Evolutionary conservation across 257 asterid genomes (phyloP).

Genomic region (Rubia yunnanensis): DNA sequence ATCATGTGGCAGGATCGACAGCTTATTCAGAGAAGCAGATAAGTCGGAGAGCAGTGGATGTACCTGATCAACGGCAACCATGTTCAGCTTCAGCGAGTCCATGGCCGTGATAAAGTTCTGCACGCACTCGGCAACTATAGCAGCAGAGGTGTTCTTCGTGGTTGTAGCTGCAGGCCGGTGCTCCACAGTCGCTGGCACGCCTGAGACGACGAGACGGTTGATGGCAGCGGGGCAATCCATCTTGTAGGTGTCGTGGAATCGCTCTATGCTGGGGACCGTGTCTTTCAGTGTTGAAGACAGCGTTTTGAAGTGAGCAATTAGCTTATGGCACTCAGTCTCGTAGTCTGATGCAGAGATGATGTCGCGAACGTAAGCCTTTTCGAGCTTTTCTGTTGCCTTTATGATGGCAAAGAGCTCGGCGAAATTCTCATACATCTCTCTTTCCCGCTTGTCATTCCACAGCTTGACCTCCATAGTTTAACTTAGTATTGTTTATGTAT

Average conservation of each 20-base stretch:
- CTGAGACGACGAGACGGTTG: slow-evolving; percentile 65
- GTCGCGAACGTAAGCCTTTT: slow-evolving; percentile 82
- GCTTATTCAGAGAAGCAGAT: slow-evolving; percentile 71
- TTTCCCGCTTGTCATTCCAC: slow-evolving; percentile 96
- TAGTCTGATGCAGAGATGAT: slow-evolving; percentile 53
- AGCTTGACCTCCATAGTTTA: slow-evolving; percentile 85
- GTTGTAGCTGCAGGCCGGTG: slow-evolving; percentile 60
- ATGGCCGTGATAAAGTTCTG: slow-evolving; percentile 88
- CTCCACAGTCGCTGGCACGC: slow-evolving; percentile 96
- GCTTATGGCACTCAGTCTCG: slow-evolving; percentile 68
- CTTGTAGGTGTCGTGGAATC: slow-evolving; percentile 74
- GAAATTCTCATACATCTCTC: slow-evolving; percentile 89
- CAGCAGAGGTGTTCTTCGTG: slow-evolving; percentile 53
- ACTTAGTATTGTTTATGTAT: background rate
- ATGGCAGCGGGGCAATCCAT: slow-evolving; percentile 83
- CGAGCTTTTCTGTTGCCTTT: slow-evolving; percentile 89
- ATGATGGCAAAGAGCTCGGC: slow-evolving; percentile 85
- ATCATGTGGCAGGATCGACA: slow-evolving; percentile 66
- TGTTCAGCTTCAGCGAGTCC: slow-evolving; percentile 82
- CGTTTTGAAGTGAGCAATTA: slow-evolving; percentile 78
- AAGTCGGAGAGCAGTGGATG: slow-evolving; percentile 77
- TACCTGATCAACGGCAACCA: slow-evolving; percentile 95
- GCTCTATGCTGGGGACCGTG: slow-evolving; percentile 69
- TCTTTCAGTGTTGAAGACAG: slow-evolving; percentile 70
- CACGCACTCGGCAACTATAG: slow-evolving; percentile 86